Conservation (phyloP, 148 eudicot genomes). For the Pouteria glomerata region DNA sequence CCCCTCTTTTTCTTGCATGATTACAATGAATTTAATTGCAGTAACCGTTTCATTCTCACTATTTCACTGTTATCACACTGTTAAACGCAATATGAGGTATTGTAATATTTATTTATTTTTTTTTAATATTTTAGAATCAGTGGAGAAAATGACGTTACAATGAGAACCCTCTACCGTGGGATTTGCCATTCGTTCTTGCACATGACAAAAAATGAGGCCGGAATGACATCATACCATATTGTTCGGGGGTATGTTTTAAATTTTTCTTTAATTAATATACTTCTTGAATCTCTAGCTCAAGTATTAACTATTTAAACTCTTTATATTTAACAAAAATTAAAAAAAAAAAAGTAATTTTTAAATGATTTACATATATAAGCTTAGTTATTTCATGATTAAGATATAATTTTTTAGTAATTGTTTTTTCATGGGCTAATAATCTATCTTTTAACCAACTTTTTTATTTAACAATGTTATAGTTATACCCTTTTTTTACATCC, state of each 20-base stretch:
- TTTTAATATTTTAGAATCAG: not conserved
- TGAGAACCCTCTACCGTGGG: constrained; percentile 9
- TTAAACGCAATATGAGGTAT: too few relatives aligned
- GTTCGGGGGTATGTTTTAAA: constrained; percentile 4
- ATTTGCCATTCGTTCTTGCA: constrained; percentile 5
- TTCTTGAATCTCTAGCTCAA: not conserved
- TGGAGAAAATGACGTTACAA: constrained; percentile 8
- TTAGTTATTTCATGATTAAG: too few relatives aligned
- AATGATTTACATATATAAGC: not conserved
- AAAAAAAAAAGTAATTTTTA: too few relatives aligned
- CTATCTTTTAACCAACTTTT: too few relatives aligned
- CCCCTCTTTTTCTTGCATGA: not conserved
- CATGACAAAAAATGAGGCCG: not conserved
- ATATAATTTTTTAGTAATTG: too few relatives aligned
- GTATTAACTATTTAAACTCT: not conserved
- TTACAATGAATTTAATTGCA: not conserved
- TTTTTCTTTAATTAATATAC: not conserved
- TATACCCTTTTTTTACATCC: too few relatives aligned
- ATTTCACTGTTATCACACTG: not conserved
- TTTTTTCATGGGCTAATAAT: too few relatives aligned
- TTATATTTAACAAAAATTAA: not conserved
- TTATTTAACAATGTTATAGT: too few relatives aligned
- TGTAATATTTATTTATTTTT: not conserved
- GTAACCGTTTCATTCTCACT: not conserved
- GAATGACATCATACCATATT: not conserved